Base-by-base conservation (phyloP, 495 filamentous ascomycete species). In the Immersiella caudata region DNA sequence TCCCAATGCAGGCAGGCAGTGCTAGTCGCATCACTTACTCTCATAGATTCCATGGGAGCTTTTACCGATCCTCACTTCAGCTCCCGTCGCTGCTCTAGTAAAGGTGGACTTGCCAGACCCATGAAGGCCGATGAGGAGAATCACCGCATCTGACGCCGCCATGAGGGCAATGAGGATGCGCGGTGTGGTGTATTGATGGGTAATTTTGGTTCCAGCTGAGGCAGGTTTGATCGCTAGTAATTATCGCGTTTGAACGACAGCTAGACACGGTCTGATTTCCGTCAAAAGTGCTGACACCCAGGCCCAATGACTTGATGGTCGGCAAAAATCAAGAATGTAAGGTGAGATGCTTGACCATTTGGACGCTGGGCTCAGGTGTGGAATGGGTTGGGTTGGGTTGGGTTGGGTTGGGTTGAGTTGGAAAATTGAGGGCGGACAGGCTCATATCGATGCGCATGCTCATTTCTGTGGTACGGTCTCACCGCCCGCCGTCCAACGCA, bases 91-190 rank as follows among this genome's bases (percentile, higher is more conserved):
- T 46, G 59, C 59, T 50, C n/a, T 62, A 16, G 33, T 50, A 18
- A 62, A 62, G 36, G 59, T 62, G 33, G 59, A 62, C 59, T 62
- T 62, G 21, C 59, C 59, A 21, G 59, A 62, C 22, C 59, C 59
- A 20, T 62, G 59, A 62, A 62, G 59, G n/a, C 59, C 59, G 29
- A 62, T 62, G 59, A 62, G 59, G 5, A 62, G 59, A 62, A 62
- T 62, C 59, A 62, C 59, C 33, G 49, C 36, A 46, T 62, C 27
- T 22, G 59, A 49, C n/a, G 36, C 49, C 59, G 59, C 59, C 59
- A 62, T 62, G 33, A 26, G 59, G 25, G 5, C 59, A 49, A 16
- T 16, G 40, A 50, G 2, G 20, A 35, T 50, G 59, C 59, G 5
- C 59, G 2, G 18, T 62, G 58, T 60, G 58, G 58, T 60, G 21